Percentiles rank a stretch among this genome's conserved stretches.
Evolutionary conservation across 1,284 basidiomycete genomes (phyloP).

Genomic region (Cutaneotrichosporon cutaneum): DNA sequence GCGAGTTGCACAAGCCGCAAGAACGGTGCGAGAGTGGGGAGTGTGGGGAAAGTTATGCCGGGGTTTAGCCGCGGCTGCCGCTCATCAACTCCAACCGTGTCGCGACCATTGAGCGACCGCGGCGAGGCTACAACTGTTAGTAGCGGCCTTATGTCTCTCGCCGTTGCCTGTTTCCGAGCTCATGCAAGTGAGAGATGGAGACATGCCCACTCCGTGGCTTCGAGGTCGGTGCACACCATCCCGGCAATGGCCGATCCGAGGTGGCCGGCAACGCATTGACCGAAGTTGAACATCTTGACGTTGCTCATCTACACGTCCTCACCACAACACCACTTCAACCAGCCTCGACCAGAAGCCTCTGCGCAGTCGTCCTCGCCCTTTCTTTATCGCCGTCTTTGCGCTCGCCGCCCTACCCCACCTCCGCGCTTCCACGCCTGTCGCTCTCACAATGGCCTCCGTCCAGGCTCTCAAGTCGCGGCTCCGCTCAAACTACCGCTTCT

Average conservation of each 20-base stretch:
- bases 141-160: slow-evolving; percentile 4
- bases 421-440: not conserved
- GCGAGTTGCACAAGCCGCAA: not conserved
- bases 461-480: slow-evolving; percentile 18
- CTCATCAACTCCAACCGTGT: not conserved
- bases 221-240: not conserved
- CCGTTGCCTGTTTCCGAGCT: not conserved
- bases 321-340: not conserved
- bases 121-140: not conserved
- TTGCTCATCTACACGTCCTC: not conserved
- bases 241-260: not conserved
- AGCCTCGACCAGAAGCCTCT: too few relatives aligned
- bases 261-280: not conserved
- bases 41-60: slow-evolving; percentile 3
- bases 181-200: not conserved
- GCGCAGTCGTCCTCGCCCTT: too few relatives aligned
- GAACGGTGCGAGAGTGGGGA: not conserved
- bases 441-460: not conserved
- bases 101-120: too few relatives aligned
- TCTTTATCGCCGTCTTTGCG: too few relatives aligned
- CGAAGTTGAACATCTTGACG: not conserved
- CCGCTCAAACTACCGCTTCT: slow-evolving; percentile 19
- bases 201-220: too few relatives aligned
- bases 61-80: not conserved
- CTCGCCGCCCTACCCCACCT: too few relatives aligned